Conservation (phyloP, 345 rosid genomes). For the Eucalyptus cladocalyx region DNA sequence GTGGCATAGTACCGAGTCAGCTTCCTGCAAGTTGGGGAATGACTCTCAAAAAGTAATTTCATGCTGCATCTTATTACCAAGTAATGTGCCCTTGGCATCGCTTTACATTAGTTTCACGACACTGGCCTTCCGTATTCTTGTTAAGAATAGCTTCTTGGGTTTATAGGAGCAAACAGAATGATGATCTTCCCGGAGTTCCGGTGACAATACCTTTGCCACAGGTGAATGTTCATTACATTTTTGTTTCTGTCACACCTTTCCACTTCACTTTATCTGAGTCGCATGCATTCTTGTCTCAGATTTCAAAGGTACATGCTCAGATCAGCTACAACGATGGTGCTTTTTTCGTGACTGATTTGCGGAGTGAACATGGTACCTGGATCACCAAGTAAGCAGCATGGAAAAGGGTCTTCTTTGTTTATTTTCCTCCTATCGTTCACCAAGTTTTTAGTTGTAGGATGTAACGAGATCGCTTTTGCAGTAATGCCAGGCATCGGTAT, state of each 20-base stretch:
- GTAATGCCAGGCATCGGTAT: slow-evolving; percentile 47
- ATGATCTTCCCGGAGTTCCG: slow-evolving; percentile 37
- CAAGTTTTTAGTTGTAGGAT: neutral
- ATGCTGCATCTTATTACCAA: neutral
- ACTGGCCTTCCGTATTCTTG: neutral
- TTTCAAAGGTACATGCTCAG: slow-evolving; percentile 64
- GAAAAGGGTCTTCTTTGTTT: neutral
- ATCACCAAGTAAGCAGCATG: slow-evolving; percentile 50
- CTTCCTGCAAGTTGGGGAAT: neutral
- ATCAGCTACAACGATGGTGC: slow-evolving; percentile 65
- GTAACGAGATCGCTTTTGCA: slow-evolving; percentile 6
- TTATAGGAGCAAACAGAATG: slow-evolving; percentile 47
- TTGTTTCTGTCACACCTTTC: neutral
- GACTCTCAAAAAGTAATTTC: neutral
- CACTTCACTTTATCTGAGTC: neutral
- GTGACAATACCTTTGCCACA: slow-evolving; percentile 45
- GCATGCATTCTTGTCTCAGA: slow-evolving; percentile 17
- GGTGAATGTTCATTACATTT: slow-evolving; percentile 16
- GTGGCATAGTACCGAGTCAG: neutral
- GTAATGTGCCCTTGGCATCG: neutral
- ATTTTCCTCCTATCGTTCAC: neutral
- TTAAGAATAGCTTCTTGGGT: neutral
- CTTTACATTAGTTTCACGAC: neutral
- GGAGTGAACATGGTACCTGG: slow-evolving; percentile 67
- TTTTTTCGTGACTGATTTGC: slow-evolving; percentile 58